phyloP scores from a whole-genome alignment of 768 basidiomycete species.

The Suillus americanus region DNA sequence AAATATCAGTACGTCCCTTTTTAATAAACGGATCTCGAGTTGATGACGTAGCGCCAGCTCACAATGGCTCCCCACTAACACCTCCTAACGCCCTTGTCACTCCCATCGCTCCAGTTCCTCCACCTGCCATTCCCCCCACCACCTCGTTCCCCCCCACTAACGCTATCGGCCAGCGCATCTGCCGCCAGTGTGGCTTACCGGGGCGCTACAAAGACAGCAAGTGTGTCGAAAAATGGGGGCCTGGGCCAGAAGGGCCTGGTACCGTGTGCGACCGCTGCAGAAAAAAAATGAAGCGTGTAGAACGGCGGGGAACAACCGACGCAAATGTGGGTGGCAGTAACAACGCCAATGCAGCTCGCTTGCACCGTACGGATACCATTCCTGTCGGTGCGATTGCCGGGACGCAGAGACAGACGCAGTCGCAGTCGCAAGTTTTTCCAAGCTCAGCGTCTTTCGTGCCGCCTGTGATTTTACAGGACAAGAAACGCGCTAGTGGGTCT shows the following conservation, averaged over 20 bases:
- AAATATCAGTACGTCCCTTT: conserved; percentile 22
- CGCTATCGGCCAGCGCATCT: conserved; percentile 69
- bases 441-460: conserved; percentile 8
- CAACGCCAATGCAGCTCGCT: conserved; percentile 14
- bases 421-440: conserved; percentile 17
- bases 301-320: conserved; percentile 70
- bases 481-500: neutral
- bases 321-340: conserved; percentile 12
- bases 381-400: conserved; percentile 25
- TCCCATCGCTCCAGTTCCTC: neutral
- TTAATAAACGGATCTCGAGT: neutral
- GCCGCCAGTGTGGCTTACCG: conserved; percentile 69
- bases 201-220: conserved; percentile 84
- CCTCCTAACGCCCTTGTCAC: conserved; percentile 9
- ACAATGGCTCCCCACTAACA: conserved; percentile 4
- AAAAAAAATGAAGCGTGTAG: conserved; percentile 86
- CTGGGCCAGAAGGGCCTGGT: conserved; percentile 79
- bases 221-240: conserved; percentile 88
- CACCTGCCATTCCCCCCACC: conserved; percentile 13
- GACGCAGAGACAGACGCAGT: conserved; percentile 22
- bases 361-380: conserved; percentile 33
- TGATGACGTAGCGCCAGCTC: conserved; percentile 2
- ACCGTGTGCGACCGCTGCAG: conserved; percentile 85
- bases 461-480: conserved; percentile 1
- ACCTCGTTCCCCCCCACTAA: conserved; percentile 38